Evolutionary conservation across 2,329 filamentous ascomycete species (phyloP).

Genomic region (Trichocomaceae sp.): DNA sequence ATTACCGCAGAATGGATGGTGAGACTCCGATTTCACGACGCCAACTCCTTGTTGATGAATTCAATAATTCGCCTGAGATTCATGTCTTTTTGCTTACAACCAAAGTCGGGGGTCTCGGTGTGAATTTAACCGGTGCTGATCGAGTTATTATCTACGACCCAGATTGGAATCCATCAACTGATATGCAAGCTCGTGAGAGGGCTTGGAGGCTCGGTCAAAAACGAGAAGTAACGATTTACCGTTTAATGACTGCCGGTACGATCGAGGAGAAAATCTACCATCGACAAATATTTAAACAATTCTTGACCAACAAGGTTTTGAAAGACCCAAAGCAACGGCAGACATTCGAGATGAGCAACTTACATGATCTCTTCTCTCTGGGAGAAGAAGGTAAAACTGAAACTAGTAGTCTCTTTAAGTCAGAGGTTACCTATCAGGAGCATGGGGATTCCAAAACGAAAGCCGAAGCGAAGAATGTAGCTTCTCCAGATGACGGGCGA

Average conservation of each 20-base stretch:
- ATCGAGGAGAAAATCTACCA: conserved; percentile 99
- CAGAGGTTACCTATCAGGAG: conserved; percentile 62
- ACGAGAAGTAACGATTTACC: conserved; percentile 89
- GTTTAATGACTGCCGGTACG: conserved; percentile 94
- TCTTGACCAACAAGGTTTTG: conserved; percentile 91
- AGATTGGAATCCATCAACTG: conserved; percentile 97
- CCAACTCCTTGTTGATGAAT: conserved; percentile 85
- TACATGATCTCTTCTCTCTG: conserved; percentile 86
- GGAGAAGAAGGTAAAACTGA: conserved; percentile 67
- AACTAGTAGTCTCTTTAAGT: conserved; percentile 78
- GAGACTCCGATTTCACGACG: conserved; percentile 79
- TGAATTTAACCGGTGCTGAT: conserved; percentile 91
- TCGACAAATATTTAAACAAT: conserved; percentile 97
- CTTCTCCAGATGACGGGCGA: conserved; percentile 24
- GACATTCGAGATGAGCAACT: conserved; percentile 79
- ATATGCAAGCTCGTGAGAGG: conserved; percentile 87
- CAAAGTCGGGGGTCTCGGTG: conserved; percentile 86
- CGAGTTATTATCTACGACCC: conserved; percentile 97
- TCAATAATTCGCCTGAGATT: conserved; percentile 73
- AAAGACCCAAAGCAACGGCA: conserved; percentile 90
- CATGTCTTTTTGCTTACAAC: conserved; percentile 92
- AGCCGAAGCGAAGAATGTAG: background rate
- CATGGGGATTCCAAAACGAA: conserved; percentile 19
- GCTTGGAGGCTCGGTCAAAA: conserved; percentile 96
- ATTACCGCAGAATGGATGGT: conserved; percentile 87